phyloP scores from a whole-genome alignment of 345 rosid species.

The Corchorus olitorius region DNA sequence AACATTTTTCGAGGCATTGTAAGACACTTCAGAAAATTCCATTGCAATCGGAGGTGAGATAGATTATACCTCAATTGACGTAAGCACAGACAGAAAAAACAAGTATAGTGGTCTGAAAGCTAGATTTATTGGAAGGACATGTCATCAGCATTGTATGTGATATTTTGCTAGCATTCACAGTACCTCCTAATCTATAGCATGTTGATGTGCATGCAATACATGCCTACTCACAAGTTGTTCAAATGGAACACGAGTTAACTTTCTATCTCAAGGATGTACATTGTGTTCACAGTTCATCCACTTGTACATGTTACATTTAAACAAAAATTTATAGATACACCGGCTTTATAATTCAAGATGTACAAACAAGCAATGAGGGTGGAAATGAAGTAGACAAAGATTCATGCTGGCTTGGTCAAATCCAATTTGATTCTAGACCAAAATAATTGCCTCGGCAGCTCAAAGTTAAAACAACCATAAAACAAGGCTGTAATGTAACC shows the following conservation, averaged over 20 bases:
- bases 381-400: background rate
- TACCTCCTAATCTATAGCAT: conserved; percentile 1
- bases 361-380: background rate
- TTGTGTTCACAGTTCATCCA: background rate
- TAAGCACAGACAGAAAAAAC: background rate
- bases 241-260: background rate
- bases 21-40: background rate
- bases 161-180: background rate
- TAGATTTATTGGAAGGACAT: background rate
- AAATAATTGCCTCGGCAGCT: conserved; percentile 8
- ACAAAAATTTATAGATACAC: conserved; percentile 2
- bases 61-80: conserved; percentile 8
- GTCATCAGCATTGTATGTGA: background rate
- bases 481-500: background rate
- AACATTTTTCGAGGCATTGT: conserved; percentile 1
- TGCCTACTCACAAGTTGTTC: background rate
- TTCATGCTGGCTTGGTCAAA: conserved; percentile 5
- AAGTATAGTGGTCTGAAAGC: background rate
- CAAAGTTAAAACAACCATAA: background rate
- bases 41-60: background rate
- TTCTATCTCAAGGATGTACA: background rate
- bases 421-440: background rate
- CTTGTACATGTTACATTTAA: background rate
- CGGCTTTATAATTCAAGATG: background rate
- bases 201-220: background rate